Percentiles rank a stretch among this genome's conserved stretches.
These are phyloP conservation scores for Farysia itapuensis DNA, from an alignment of 1,284 basidiomycete species.

Conservation along the genomic window DNA sequence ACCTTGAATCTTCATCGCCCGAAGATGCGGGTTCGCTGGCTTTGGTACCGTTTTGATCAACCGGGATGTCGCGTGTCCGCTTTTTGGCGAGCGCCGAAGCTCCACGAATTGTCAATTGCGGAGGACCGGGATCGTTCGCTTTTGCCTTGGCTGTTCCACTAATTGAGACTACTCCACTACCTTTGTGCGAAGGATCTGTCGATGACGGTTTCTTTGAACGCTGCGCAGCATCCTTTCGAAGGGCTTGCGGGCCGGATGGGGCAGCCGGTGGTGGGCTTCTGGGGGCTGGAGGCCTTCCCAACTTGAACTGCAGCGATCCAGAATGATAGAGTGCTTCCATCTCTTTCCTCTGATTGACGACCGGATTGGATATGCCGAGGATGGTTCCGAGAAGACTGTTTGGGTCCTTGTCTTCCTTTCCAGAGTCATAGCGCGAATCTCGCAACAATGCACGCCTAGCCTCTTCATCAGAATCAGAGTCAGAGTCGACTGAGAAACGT, in stretches of 20 bases:
- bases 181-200: background rate
- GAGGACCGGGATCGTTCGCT: slow-evolving; percentile 10
- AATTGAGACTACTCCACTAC: slow-evolving; percentile 24
- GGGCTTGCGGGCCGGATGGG: slow-evolving; percentile 3
- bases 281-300: slow-evolving; percentile 60
- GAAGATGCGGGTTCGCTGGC: background rate
- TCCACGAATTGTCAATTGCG: slow-evolving; percentile 16
- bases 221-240: background rate
- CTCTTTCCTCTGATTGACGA: slow-evolving; percentile 63
- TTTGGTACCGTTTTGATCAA: background rate
- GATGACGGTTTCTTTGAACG: background rate
- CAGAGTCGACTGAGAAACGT: slow-evolving; percentile 21
- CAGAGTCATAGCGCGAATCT: slow-evolving; percentile 20
- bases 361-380: slow-evolving; percentile 80
- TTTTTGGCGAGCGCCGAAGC: slow-evolving; percentile 5
- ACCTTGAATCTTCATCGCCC: slow-evolving; percentile 24
- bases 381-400: slow-evolving; percentile 79
- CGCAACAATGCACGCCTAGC: slow-evolving; percentile 37
- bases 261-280: slow-evolving; percentile 29
- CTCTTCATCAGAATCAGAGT: slow-evolving; percentile 34
- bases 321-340: slow-evolving; percentile 73
- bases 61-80: background rate
- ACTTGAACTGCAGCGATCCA: slow-evolving; percentile 67
- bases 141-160: background rate
- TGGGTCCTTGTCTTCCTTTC: slow-evolving; percentile 54